Conservation (phyloP, 2,329 filamentous ascomycete genomes). For the Cytospora piceicola region DNA sequence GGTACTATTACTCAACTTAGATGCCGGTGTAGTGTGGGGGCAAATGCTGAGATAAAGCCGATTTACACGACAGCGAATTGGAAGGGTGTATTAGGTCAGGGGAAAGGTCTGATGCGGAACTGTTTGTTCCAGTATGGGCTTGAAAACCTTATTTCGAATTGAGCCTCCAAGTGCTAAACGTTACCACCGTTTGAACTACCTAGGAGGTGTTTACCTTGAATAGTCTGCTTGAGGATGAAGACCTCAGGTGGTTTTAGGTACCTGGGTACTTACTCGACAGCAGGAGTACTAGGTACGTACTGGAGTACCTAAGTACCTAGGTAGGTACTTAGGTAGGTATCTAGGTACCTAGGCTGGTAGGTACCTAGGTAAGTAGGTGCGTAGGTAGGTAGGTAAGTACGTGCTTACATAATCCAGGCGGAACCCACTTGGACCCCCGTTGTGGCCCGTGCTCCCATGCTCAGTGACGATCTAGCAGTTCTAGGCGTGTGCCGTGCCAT, state of each 20-base stretch:
- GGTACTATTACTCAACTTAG: neutral
- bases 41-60: constrained; percentile 2
- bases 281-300: too few relatives aligned
- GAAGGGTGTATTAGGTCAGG: neutral
- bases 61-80: constrained; percentile 1
- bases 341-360: neutral
- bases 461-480: constrained; percentile 18
- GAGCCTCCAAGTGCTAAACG: too few relatives aligned
- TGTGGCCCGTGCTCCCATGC: constrained; percentile 4
- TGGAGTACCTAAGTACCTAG: too few relatives aligned
- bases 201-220: too few relatives aligned
- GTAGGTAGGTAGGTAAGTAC: neutral
- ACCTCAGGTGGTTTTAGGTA: too few relatives aligned
- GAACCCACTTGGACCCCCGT: constrained; percentile 3
- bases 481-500: constrained; percentile 17
- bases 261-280: too few relatives aligned
- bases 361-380: neutral
- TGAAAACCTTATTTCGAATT: too few relatives aligned
- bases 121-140: too few relatives aligned
- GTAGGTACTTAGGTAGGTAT: too few relatives aligned
- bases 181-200: too few relatives aligned
- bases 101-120: too few relatives aligned
- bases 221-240: too few relatives aligned
- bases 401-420: neutral
- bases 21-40: constrained; percentile 22